Evolutionary conservation across 768 basidiomycete species (phyloP).

Genomic region (Lepiota brunneoincarnata): DNA sequence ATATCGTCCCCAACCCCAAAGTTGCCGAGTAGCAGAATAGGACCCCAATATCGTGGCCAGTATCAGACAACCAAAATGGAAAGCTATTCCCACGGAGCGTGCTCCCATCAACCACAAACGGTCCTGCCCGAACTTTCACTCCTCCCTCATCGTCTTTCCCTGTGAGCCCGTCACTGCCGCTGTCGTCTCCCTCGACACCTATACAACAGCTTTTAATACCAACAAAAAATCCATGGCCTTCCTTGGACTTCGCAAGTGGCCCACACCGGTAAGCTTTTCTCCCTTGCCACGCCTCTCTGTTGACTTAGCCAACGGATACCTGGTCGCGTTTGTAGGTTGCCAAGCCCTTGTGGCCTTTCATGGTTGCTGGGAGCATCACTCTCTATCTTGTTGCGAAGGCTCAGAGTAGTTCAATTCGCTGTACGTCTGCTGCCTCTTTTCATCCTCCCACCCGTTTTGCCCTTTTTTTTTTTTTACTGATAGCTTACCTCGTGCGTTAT

Average conservation of each 20-base stretch:
- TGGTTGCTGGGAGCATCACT: conserved; percentile 61
- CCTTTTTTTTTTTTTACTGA: conserved; percentile 3
- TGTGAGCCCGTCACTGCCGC: neutral
- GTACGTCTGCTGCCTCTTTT: conserved; percentile 54
- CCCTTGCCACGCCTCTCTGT: conserved; percentile 13
- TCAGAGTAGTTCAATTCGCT: conserved; percentile 67
- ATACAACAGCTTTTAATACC: conserved; percentile 2
- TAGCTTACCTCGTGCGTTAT: conserved; percentile 6
- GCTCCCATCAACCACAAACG: conserved; percentile 28
- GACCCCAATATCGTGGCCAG: neutral
- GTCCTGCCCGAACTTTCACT: conserved; percentile 36
- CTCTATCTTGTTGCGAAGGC: conserved; percentile 64
- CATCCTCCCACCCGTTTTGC: neutral
- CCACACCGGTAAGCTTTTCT: conserved; percentile 60
- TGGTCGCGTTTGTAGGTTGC: conserved; percentile 45
- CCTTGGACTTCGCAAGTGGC: conserved; percentile 80
- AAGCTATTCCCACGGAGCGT: conserved; percentile 26
- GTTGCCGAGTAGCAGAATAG: neutral
- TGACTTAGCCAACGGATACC: neutral
- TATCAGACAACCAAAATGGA: conserved; percentile 1
- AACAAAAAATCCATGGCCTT: conserved; percentile 54
- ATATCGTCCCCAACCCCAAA: no score
- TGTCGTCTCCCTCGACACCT: neutral
- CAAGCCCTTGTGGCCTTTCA: conserved; percentile 81
- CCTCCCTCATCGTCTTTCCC: conserved; percentile 16